Percentiles rank a stretch among this genome's conserved stretches.
phyloP scores from a whole-genome alignment of 805 yeast genomes.

The Starmera caribaea region DNA sequence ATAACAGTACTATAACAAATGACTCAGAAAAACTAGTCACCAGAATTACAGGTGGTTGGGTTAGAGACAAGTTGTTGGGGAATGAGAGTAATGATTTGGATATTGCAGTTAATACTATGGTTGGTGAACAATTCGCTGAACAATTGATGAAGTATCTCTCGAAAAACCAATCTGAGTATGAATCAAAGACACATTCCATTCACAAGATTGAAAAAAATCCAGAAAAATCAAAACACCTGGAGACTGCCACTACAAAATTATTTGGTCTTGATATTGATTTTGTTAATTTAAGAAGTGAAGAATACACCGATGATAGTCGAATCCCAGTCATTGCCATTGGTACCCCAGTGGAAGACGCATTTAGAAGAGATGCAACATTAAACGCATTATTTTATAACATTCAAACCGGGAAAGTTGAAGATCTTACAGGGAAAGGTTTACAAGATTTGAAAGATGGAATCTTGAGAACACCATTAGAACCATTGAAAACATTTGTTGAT shows the following conservation, averaged over 20 bases:
- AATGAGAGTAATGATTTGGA: conserved; percentile 79
- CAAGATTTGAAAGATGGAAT: conserved; percentile 61
- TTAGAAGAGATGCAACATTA: conserved; percentile 89
- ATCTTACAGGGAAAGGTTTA: conserved; percentile 70
- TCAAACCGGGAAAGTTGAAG: conserved; percentile 62
- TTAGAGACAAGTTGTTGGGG: conserved; percentile 84
- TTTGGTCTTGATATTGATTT: conserved; percentile 85
- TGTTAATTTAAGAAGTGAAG: conserved; percentile 84
- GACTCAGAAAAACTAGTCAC: conserved; percentile 32
- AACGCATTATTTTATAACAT: conserved; percentile 89
- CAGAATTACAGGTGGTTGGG: conserved; percentile 98
- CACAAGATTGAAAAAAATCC: conserved; percentile 90
- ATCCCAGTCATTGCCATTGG: conserved; percentile 84
- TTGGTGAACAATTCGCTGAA: conserved; percentile 82
- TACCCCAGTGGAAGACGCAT: conserved; percentile 85
- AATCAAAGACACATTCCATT: conserved; percentile 30
- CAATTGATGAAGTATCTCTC: conserved; percentile 43
- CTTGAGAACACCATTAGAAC: conserved; percentile 81
- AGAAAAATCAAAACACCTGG: conserved; percentile 91
- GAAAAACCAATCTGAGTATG: conserved; percentile 23
- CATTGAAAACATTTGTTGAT: conserved; percentile 78
- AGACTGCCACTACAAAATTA: conserved; percentile 87
- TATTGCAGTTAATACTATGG: conserved; percentile 74
- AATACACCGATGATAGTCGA: conserved; percentile 71
- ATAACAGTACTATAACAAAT: conserved; percentile 18